These are phyloP conservation scores for Jamesozyma spencerorum DNA, from an alignment of 805 yeast genomes.

Conservation along the genomic window DNA sequence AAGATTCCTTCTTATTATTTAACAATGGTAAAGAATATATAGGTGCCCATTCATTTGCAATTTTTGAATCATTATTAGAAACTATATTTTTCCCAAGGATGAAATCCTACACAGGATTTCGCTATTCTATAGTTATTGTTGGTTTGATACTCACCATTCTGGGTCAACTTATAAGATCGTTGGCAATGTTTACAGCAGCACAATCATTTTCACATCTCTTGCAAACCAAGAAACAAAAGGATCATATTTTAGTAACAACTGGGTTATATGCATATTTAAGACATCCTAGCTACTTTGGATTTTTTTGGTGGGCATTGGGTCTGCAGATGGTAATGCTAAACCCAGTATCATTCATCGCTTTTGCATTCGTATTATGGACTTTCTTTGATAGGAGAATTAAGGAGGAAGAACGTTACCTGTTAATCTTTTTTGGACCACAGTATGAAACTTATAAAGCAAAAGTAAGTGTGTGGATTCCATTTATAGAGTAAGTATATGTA, in stretches of 20 bases:
- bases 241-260: conserved; percentile 59
- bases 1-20: conserved; percentile 54
- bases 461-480: conserved; percentile 59
- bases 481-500: conserved; percentile 29
- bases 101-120: conserved; percentile 15
- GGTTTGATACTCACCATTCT: conserved; percentile 40
- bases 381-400: conserved; percentile 64
- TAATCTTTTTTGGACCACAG: conserved; percentile 60
- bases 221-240: conserved; percentile 39
- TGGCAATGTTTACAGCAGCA: conserved; percentile 84
- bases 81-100: conserved; percentile 33
- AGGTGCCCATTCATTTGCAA: conserved; percentile 47
- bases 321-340: conserved; percentile 65
- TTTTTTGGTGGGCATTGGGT: conserved; percentile 89
- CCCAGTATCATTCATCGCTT: conserved; percentile 47
- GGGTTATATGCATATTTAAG: conserved; percentile 64
- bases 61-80: conserved; percentile 43
- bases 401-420: conserved; percentile 59
- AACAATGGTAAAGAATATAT: conserved; percentile 54
- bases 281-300: conserved; percentile 91
- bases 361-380: conserved; percentile 47
- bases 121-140: conserved; percentile 15
- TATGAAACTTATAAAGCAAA: conserved; percentile 44
- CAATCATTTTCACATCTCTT: conserved; percentile 78
- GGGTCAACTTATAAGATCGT: conserved; percentile 64